These are phyloP conservation scores for Russula olivacea DNA, from an alignment of 768 basidiomycete genomes.

Conservation along the genomic window DNA sequence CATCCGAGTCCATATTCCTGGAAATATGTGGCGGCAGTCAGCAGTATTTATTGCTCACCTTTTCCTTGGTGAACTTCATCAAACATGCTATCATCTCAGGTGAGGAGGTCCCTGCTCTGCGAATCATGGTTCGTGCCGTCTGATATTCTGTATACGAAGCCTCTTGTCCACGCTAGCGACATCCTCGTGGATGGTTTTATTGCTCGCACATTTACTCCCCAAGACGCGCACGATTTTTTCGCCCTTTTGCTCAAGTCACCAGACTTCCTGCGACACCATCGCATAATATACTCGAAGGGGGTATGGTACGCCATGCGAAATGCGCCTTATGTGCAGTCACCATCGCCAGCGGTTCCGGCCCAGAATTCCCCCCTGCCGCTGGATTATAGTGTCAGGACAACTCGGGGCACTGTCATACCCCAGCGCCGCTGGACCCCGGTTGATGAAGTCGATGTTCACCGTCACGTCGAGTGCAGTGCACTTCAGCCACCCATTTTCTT, in stretches of 20 bases:
- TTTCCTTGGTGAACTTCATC: neutral
- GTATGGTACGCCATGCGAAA: neutral
- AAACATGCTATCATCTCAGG: neutral
- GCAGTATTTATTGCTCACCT: neutral
- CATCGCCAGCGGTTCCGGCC: neutral
- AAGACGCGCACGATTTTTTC: neutral
- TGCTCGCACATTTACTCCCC: neutral
- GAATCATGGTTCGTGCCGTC: neutral
- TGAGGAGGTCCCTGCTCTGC: neutral
- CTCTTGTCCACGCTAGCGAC: neutral
- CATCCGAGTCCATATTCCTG: neutral
- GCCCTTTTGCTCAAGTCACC: neutral
- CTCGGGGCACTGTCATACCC: constrained; percentile 9
- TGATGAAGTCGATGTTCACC: constrained; percentile 2
- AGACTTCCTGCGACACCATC: neutral
- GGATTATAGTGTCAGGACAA: neutral
- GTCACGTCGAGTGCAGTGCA: neutral
- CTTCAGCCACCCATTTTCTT: constrained; percentile 14
- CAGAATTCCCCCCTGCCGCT: neutral
- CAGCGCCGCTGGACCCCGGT: constrained; percentile 10
- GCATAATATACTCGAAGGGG: neutral
- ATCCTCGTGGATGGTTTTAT: constrained; percentile 13
- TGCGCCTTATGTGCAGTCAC: neutral
- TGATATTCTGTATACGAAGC: neutral
- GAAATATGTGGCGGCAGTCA: neutral